Evolutionary conservation across 352 stramenopile genomes (phyloP), one percentile per base, ranked within the genome.

Genomic region (Phytopythium litorale): DNA sequence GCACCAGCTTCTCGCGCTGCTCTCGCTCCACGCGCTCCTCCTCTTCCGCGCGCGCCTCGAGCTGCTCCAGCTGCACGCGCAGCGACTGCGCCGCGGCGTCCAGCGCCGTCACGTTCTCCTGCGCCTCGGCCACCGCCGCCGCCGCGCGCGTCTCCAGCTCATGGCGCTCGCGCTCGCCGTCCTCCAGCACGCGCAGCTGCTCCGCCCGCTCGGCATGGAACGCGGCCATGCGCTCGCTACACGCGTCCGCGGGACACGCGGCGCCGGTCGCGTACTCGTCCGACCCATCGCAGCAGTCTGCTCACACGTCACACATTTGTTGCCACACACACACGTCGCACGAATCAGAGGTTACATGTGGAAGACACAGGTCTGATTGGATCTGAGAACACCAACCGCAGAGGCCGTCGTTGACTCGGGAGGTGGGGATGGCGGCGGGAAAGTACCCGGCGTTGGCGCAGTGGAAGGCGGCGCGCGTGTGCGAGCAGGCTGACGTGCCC

Each of bases 221-320:
- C 18, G 37, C 63, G 25, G 67, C 52, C 66, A 81, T 81, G 15
- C 75, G 68, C 40, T 60, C 32, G 19, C 65, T 46, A 42, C 32
- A 63, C 76, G 89, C 4, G 76, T 88, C 43, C 72, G 63, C 32
- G 0, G 68, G 57, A 60, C 83, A 91, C 53, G 85, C 54, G 37
- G 72, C 42, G 62, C 78, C 56, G 43, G 87, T 67, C 60, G 75
- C 54, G 66, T 96, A 76, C 71, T 98, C 77, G 72, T 97, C 73
- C 64, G 80, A 76, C 62, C 93, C 70, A 64, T 98, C 71, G 68
- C 92, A 82, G 75, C 93, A 76, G 71, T 96, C 70, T 97, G 84
- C 33, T 62, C 16, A 40, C 35, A 40, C 35, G 35, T 40, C 35
- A 40, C 79, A 77, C 37, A 76, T 66, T 8, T 11, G 8, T 40